Conservation (phyloP, 768 basidiomycete species). For the Piloderma croceum region DNA sequence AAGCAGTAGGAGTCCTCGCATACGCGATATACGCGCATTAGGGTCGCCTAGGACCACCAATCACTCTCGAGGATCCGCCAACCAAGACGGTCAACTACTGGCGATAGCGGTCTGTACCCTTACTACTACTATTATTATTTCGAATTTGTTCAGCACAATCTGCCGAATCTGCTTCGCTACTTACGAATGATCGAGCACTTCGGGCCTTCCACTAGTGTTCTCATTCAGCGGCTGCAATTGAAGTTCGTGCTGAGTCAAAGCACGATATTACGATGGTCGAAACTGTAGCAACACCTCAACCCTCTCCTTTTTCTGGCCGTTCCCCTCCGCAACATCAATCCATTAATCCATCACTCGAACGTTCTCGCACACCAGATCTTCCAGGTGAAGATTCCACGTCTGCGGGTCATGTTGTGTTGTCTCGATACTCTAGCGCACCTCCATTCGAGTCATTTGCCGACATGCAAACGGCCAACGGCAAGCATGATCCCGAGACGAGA, state of each 20-base stretch:
- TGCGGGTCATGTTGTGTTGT: conserved; percentile 48
- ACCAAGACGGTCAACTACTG: conserved; percentile 1
- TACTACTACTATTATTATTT: too few species aligned
- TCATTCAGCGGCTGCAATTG: too few species aligned
- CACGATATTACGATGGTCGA: neutral
- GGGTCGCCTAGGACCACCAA: conserved; percentile 30
- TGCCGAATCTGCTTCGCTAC: too few species aligned
- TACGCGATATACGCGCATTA: conserved; percentile 14
- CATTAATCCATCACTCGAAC: conserved; percentile 23
- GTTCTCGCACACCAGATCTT: conserved; percentile 39
- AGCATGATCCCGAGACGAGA: conserved; percentile 31
- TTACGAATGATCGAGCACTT: too few species aligned
- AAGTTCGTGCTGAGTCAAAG: too few species aligned
- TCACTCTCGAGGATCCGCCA: conserved; percentile 6
- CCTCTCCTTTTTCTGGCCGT: too few species aligned
- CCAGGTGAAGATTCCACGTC: conserved; percentile 38
- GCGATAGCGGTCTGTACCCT: too few species aligned
- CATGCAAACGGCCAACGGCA: conserved; percentile 29
- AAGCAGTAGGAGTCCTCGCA: conserved; percentile 39
- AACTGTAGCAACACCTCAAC: too few species aligned
- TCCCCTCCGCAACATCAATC: conserved; percentile 15
- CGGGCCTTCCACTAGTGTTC: too few species aligned
- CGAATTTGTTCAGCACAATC: too few species aligned
- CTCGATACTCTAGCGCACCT: conserved; percentile 49
- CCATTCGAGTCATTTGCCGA: conserved; percentile 18